Evolutionary conservation across 2,329 filamentous ascomycete species (phyloP).

Genomic region (Neofusicoccum sp.): DNA sequence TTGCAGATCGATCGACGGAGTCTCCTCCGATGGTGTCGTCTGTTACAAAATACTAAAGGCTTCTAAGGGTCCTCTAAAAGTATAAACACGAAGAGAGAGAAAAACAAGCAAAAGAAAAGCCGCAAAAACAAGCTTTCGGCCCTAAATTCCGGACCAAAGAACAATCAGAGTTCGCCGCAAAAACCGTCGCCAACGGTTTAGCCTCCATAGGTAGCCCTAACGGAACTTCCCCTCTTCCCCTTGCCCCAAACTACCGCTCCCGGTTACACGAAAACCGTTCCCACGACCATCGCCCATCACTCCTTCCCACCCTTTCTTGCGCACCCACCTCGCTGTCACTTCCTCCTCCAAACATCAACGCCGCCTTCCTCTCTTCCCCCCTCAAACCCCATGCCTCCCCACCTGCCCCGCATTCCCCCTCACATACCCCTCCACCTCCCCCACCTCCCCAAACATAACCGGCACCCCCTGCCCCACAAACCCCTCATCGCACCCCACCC

Average conservation of each 20-base stretch:
- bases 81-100: too few relatives aligned
- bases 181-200: too few relatives aligned
- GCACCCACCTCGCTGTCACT: neutral
- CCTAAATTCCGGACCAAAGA: too few relatives aligned
- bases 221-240: neutral
- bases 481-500: neutral
- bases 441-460: neutral
- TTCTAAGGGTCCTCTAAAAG: too few relatives aligned
- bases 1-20: too few relatives aligned
- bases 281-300: neutral
- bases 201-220: too few relatives aligned
- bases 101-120: too few relatives aligned
- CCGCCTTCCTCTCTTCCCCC: neutral
- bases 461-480: neutral
- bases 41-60: too few relatives aligned
- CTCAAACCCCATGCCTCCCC: neutral
- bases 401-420: slow-evolving; percentile 8
- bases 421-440: slow-evolving; percentile 2
- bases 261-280: neutral
- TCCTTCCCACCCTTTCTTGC: neutral
- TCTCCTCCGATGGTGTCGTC: too few relatives aligned
- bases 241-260: neutral
- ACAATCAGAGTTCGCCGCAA: too few relatives aligned
- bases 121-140: too few relatives aligned
- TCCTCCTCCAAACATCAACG: too few relatives aligned